Evolutionary conservation across 176 grass and related monocot genomes (phyloP).

Genomic region (Triticum dicoccoides): DNA sequence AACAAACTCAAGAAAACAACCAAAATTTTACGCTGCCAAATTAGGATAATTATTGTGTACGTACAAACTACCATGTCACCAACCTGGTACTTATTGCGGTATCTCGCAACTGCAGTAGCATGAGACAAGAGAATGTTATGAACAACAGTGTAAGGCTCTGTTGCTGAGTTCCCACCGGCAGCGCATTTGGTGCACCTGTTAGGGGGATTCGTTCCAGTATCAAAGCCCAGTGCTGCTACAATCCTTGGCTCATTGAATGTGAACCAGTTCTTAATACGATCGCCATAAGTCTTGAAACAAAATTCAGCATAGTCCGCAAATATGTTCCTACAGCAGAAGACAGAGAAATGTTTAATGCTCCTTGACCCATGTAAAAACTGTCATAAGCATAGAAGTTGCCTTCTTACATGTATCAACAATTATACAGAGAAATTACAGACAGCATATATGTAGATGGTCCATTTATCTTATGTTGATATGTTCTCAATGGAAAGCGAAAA

Average conservation of each 20-base stretch:
- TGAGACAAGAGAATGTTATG: constrained; percentile 71
- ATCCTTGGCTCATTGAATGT: constrained; percentile 82
- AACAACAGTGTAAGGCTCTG: constrained; percentile 65
- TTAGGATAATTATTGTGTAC: not conserved
- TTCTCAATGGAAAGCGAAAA: not conserved
- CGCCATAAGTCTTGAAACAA: constrained; percentile 72
- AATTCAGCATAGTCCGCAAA: constrained; percentile 70
- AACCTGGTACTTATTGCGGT: constrained; percentile 69
- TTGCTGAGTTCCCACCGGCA: constrained; percentile 58
- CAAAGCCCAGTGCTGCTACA: constrained; percentile 59
- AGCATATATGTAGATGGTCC: not conserved
- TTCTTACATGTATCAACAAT: not conserved
- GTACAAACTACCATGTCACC: not conserved
- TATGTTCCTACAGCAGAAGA: constrained; percentile 41
- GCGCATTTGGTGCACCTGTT: constrained; percentile 43
- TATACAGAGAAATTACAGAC: not conserved
- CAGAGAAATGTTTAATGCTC: not conserved
- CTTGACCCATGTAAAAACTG: not conserved
- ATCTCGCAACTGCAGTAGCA: constrained; percentile 68
- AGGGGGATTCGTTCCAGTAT: constrained; percentile 39
- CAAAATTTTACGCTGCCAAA: not conserved
- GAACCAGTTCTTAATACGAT: constrained; percentile 84
- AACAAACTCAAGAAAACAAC: not conserved
- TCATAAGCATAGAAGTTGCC: not conserved
- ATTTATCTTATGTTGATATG: not conserved